These are phyloP conservation scores for Wickerhamomyces bisporus DNA, from an alignment of 805 yeast species.

Conservation along the genomic window DNA sequence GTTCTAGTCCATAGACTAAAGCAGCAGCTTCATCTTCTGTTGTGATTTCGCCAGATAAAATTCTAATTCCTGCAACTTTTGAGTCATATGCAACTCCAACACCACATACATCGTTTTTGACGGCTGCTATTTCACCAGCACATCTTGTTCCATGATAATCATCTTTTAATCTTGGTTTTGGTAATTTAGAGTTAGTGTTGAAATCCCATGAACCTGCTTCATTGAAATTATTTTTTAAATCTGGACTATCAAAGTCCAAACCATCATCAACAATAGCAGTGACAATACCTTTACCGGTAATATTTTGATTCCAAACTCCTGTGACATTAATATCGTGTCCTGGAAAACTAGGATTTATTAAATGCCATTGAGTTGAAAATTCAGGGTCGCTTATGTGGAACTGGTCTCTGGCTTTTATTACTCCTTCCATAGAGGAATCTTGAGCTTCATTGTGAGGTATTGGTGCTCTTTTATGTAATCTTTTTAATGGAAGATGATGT, in stretches of 20 bases:
- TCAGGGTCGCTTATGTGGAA: slow-evolving; percentile 75
- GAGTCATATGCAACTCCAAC: slow-evolving; percentile 91
- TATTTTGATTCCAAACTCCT: slow-evolving; percentile 76
- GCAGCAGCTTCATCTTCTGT: slow-evolving; percentile 91
- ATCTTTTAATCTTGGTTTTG: slow-evolving; percentile 73
- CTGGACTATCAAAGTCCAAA: slow-evolving; percentile 73
- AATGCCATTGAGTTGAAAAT: slow-evolving; percentile 88
- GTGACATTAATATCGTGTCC: slow-evolving; percentile 86
- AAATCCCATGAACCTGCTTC: slow-evolving; percentile 90
- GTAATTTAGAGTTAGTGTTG: slow-evolving; percentile 68
- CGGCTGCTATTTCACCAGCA: slow-evolving; percentile 95
- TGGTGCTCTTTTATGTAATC: slow-evolving; percentile 54
- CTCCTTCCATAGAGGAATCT: slow-evolving; percentile 48
- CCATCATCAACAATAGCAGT: slow-evolving; percentile 96
- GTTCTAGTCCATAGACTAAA: slow-evolving; percentile 69
- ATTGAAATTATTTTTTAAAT: slow-evolving; percentile 64
- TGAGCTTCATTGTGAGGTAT: slow-evolving; percentile 33
- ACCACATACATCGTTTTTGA: slow-evolving; percentile 82
- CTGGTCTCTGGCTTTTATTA: slow-evolving; percentile 42
- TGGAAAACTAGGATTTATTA: slow-evolving; percentile 65
- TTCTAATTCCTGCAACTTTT: slow-evolving; percentile 84
- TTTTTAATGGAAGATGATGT: slow-evolving; percentile 50
- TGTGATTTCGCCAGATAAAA: slow-evolving; percentile 74
- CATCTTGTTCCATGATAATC: slow-evolving; percentile 97
- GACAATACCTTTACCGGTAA: slow-evolving; percentile 77